Evolutionary conservation across 2,329 filamentous ascomycete genomes (phyloP).

Genomic region (Curvularia eragrostidis): DNA sequence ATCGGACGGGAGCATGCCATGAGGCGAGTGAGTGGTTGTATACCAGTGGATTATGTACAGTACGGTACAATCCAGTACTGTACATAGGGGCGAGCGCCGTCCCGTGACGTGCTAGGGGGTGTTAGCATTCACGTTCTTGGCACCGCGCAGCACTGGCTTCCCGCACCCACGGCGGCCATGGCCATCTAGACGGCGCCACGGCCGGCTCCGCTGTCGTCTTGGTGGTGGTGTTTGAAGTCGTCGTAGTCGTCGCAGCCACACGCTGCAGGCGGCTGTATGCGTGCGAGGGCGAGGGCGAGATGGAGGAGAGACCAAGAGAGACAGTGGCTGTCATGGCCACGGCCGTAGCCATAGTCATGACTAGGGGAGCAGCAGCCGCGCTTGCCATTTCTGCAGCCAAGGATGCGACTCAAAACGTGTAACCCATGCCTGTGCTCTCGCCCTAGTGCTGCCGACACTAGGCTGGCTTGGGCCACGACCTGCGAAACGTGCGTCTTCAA

Average conservation of each 20-base stretch:
- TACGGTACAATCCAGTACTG: too few relatives aligned
- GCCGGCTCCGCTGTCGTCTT: too few relatives aligned
- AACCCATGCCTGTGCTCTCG: slow-evolving; percentile 11
- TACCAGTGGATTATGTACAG: too few relatives aligned
- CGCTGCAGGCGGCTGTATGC: too few relatives aligned
- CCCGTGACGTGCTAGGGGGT: slow-evolving; percentile 13
- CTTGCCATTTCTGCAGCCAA: slow-evolving; percentile 12
- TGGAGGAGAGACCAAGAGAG: too few relatives aligned
- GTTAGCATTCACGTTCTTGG: not conserved
- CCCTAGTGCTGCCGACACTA: slow-evolving; percentile 18
- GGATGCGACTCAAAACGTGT: slow-evolving; percentile 21
- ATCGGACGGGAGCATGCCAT: slow-evolving; percentile 37
- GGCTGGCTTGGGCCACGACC: slow-evolving; percentile 24
- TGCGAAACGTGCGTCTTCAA: slow-evolving; percentile 34
- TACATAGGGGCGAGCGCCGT: slow-evolving; percentile 6
- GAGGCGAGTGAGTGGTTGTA: too few relatives aligned
- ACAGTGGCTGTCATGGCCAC: too few relatives aligned
- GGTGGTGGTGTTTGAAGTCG: too few relatives aligned
- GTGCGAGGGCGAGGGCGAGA: not conserved
- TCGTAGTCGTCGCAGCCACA: too few relatives aligned
- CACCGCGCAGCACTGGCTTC: not conserved
- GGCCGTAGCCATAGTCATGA: not conserved
- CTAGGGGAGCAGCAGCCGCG: slow-evolving; percentile 13
- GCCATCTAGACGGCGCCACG: not conserved
- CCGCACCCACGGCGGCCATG: not conserved